Percentiles rank a stretch among this genome's conserved stretches.
Conservation (phyloP, 2,329 filamentous ascomycete genomes). For the Diaporthe ilicicola region DNA sequence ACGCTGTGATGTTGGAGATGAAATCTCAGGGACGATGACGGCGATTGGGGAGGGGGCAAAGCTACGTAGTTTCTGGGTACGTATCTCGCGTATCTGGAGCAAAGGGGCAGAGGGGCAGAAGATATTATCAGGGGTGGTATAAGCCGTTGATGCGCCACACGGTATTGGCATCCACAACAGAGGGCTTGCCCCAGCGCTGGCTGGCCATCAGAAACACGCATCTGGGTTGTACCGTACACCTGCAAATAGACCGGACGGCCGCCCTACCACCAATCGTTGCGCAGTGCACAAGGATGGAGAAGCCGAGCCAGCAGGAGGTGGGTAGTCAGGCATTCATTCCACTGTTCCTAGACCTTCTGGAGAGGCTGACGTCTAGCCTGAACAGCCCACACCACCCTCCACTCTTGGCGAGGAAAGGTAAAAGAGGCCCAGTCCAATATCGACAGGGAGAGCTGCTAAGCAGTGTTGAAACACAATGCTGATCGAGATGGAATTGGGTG, state of each 20-base stretch:
- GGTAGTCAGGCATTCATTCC: background rate
- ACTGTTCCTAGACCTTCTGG: no score
- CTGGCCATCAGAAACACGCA: background rate
- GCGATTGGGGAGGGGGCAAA: background rate
- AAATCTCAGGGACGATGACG: background rate
- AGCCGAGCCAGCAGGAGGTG: no score
- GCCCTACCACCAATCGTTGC: background rate
- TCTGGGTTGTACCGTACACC: background rate
- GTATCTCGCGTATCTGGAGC: no score
- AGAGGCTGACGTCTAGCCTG: conserved; percentile 4
- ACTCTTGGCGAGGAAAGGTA: background rate
- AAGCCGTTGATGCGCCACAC: conserved; percentile 8
- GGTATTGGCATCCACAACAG: background rate
- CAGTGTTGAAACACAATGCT: conserved; percentile 2
- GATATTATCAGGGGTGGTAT: conserved; percentile 9
- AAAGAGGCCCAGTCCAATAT: background rate
- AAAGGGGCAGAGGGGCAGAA: background rate
- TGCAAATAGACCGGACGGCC: background rate
- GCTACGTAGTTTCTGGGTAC: background rate
- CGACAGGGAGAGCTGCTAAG: background rate
- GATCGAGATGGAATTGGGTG: background rate
- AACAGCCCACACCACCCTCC: background rate
- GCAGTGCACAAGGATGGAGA: background rate
- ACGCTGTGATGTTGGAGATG: background rate
- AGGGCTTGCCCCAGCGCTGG: background rate